Percentiles rank a stretch among this genome's conserved stretches.
These are phyloP conservation scores for Mrakia gelida DNA, from an alignment of 768 basidiomycete genomes.

Conservation along the genomic window DNA sequence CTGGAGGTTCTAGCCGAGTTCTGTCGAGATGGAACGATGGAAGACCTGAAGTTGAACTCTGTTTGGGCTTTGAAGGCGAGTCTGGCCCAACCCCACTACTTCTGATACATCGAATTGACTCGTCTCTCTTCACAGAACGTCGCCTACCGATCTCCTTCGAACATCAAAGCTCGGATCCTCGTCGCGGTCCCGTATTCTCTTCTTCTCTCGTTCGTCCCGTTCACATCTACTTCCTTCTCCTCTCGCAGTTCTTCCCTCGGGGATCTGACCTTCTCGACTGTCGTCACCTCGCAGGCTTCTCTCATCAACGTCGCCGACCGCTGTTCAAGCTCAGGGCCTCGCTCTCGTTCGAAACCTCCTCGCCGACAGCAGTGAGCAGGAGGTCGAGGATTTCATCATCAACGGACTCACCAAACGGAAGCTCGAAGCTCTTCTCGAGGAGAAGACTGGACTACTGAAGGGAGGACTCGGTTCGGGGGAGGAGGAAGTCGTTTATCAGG, in stretches of 20 bases:
- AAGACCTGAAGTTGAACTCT: not conserved
- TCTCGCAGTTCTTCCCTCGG: not conserved
- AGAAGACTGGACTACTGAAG: not conserved
- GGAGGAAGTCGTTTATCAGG: conserved; percentile 11
- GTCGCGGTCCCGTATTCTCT: not conserved
- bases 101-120: not conserved
- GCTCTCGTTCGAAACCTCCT: conserved; percentile 1
- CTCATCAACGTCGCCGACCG: not conserved
- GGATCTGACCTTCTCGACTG: not conserved
- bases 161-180: not conserved
- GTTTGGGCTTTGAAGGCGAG: conserved; percentile 1
- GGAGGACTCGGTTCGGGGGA: not conserved
- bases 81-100: too few species aligned
- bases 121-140: not conserved
- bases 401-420: not conserved
- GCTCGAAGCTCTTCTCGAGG: not conserved
- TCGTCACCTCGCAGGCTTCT: not conserved
- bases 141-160: not conserved
- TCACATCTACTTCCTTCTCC: not conserved
- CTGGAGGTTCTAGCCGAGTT: not conserved
- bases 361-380: not conserved
- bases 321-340: not conserved
- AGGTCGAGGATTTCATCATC: not conserved
- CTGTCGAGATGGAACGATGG: not conserved
- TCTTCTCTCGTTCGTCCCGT: not conserved